A percentile compares a stretch with the other conserved stretches of the same genome.
phyloP scores from a whole-genome alignment of 352 stramenopile genomes.

The Phytophthora rubi region DNA sequence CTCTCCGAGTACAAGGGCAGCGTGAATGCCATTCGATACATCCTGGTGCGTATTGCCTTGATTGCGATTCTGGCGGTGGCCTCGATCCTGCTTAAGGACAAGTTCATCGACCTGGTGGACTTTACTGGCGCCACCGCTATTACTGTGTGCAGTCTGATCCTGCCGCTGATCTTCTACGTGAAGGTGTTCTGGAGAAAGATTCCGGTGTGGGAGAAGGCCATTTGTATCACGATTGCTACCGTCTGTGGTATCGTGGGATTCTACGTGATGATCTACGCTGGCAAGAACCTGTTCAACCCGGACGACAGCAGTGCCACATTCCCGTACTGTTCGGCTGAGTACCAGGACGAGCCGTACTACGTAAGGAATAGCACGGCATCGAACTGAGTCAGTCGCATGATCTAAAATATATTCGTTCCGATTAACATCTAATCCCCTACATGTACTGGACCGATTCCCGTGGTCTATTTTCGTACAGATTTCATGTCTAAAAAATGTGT shows the following conservation, averaged over 20 bases:
- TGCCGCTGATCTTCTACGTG: conserved; percentile 50
- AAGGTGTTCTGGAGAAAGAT: conserved; percentile 42
- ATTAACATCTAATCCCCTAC: too few relatives aligned
- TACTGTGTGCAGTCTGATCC: conserved; percentile 41
- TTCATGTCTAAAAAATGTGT: too few relatives aligned
- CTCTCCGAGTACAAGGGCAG: conserved; percentile 33
- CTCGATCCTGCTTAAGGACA: conserved; percentile 37
- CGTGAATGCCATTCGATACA: conserved; percentile 36
- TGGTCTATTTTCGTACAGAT: too few relatives aligned
- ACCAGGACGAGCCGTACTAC: conserved; percentile 39
- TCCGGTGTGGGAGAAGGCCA: conserved; percentile 42
- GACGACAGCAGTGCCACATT: conserved; percentile 24
- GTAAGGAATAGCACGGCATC: conserved; percentile 24
- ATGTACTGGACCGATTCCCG: too few relatives aligned
- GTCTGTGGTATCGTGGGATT: conserved; percentile 33
- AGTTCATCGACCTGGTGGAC: conserved; percentile 47
- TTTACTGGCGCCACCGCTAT: conserved; percentile 48
- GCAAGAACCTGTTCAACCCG: conserved; percentile 37
- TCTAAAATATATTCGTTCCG: neutral
- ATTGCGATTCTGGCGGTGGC: conserved; percentile 36
- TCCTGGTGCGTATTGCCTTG: conserved; percentile 39
- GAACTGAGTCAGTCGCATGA: conserved; percentile 10
- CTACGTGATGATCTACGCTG: conserved; percentile 43
- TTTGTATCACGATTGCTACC: conserved; percentile 28
- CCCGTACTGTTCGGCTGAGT: conserved; percentile 41